Conservation (phyloP, 1,284 basidiomycete genomes). For the Tylopilus orsonianus region DNA sequence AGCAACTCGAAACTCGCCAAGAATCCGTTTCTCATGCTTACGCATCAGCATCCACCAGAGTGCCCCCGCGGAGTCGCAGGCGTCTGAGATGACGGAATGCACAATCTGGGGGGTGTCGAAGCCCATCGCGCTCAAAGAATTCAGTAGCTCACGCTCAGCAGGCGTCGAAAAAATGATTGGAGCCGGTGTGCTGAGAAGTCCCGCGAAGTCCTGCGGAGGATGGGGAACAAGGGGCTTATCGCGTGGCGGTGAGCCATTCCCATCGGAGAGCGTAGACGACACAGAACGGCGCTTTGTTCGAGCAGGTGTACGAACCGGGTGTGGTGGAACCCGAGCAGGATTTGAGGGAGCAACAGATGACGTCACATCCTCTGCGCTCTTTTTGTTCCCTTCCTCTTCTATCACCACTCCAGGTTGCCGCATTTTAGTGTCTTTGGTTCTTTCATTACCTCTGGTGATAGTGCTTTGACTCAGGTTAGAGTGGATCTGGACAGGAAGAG, state of each 20-base stretch:
- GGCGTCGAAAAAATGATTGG: conserved; percentile 85
- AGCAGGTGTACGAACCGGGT: conserved; percentile 83
- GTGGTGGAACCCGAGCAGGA: conserved; percentile 50
- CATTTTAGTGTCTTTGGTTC: conserved; percentile 9
- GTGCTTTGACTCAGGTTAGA: conserved; percentile 58
- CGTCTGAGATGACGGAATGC: conserved; percentile 88
- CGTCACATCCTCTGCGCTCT: conserved; percentile 3
- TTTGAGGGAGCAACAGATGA: conserved; percentile 16
- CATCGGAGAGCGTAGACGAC: conserved; percentile 75
- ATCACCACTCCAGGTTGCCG: conserved; percentile 43
- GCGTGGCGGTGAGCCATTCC: conserved; percentile 47
- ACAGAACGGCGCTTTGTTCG: conserved; percentile 93
- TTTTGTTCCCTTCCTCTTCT: conserved; percentile 41
- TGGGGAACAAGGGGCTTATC: conserved; percentile 48
- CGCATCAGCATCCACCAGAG: conserved; percentile 96
- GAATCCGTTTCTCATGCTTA: conserved; percentile 66
- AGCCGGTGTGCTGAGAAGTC: conserved; percentile 66
- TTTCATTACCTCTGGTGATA: conserved; percentile 25
- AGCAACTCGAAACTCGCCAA: conserved; percentile 35
- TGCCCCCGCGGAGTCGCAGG: conserved; percentile 90
- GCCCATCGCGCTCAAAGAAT: conserved; percentile 74
- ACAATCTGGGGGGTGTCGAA: conserved; percentile 94
- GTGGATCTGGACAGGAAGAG: conserved; percentile 36
- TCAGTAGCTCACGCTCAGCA: conserved; percentile 79
- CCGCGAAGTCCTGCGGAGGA: conserved; percentile 66